Percentiles rank a stretch among this genome's conserved stretches.
These are phyloP conservation scores for Penicillium sp. DNA, from an alignment of 2,329 filamentous ascomycete species.

Conservation along the genomic window DNA sequence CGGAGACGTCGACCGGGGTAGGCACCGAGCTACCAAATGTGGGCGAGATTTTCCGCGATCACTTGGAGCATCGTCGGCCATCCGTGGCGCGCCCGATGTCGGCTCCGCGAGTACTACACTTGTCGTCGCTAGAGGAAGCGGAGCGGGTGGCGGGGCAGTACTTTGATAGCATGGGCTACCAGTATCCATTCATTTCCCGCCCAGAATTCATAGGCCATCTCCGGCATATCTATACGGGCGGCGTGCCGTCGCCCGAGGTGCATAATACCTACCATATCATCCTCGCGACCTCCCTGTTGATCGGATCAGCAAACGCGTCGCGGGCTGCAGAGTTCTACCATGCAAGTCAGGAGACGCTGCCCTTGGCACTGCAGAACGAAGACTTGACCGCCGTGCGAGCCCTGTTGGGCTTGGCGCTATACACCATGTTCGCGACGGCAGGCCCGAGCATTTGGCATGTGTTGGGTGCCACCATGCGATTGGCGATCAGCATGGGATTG, in stretches of 20 bases:
- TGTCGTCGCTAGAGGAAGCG: slow-evolving; percentile 35
- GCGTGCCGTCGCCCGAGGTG: slow-evolving; percentile 29
- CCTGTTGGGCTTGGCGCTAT: slow-evolving; percentile 34
- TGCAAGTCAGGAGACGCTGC: slow-evolving; percentile 33
- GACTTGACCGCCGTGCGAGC: slow-evolving; percentile 36
- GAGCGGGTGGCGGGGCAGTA: slow-evolving; percentile 32
- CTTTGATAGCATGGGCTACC: slow-evolving; percentile 38
- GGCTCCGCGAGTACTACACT: slow-evolving; percentile 30
- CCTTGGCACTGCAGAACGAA: slow-evolving; percentile 36
- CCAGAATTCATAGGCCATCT: slow-evolving; percentile 32
- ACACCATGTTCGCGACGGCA: slow-evolving; percentile 36
- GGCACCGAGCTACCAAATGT: slow-evolving; percentile 36
- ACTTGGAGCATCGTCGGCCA: slow-evolving; percentile 35
- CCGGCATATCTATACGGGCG: slow-evolving; percentile 34
- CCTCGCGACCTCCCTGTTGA: slow-evolving; percentile 34
- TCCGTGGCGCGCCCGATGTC: slow-evolving; percentile 32
- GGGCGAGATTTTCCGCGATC: slow-evolving; percentile 38
- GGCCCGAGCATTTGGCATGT: slow-evolving; percentile 40
- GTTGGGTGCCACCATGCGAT: slow-evolving; percentile 35
- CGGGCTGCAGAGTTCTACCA: slow-evolving; percentile 35
- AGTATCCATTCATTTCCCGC: slow-evolving; percentile 37
- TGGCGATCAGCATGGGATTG: slow-evolving; percentile 36
- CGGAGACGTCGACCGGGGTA: slow-evolving; percentile 21
- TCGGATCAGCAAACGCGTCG: slow-evolving; percentile 29
- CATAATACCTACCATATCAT: slow-evolving; percentile 37